Conservation (phyloP, 768 basidiomycete species). For the Lentinus brumalis region DNA sequence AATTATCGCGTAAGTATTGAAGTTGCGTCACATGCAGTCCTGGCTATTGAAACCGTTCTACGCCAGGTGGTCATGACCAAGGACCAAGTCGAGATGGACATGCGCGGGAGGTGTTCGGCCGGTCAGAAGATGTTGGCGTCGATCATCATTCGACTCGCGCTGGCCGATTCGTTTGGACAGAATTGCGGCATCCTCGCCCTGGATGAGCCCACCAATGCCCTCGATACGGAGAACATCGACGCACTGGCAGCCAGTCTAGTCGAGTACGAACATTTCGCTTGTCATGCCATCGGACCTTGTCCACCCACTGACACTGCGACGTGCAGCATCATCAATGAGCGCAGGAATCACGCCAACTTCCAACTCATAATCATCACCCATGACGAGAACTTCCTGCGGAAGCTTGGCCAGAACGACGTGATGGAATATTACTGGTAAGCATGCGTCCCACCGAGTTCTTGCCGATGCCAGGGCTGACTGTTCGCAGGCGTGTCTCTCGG, state of each 20-base stretch:
- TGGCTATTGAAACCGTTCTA: slow-evolving; percentile 4
- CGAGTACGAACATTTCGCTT: slow-evolving; percentile 59
- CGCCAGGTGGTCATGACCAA: slow-evolving; percentile 98
- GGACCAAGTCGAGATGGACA: slow-evolving; percentile 99
- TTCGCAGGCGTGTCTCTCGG: slow-evolving; percentile 69
- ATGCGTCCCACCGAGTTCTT: not conserved
- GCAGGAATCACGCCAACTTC: slow-evolving; percentile 87
- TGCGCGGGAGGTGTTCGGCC: slow-evolving; percentile 97
- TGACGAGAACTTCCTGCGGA: slow-evolving; percentile 91
- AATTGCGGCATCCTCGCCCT: slow-evolving; percentile 97
- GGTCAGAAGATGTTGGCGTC: slow-evolving; percentile 99
- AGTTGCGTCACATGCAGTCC: not conserved
- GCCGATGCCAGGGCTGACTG: not conserved
- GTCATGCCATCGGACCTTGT: slow-evolving; percentile 2
- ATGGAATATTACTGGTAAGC: slow-evolving; percentile 93
- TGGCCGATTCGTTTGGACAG: slow-evolving; percentile 96
- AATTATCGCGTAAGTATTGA: slow-evolving; percentile 81
- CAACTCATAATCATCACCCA: slow-evolving; percentile 97
- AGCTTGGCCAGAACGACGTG: slow-evolving; percentile 87
- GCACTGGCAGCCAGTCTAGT: slow-evolving; percentile 90
- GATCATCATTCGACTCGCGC: slow-evolving; percentile 94
- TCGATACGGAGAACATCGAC: slow-evolving; percentile 95
- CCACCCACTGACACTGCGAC: not conserved
- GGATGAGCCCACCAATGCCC: slow-evolving; percentile 97
- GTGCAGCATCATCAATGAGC: slow-evolving; percentile 88